These are phyloP conservation scores for Nicotiana paniculata DNA, from an alignment of 257 asterid species.

Conservation along the genomic window DNA sequence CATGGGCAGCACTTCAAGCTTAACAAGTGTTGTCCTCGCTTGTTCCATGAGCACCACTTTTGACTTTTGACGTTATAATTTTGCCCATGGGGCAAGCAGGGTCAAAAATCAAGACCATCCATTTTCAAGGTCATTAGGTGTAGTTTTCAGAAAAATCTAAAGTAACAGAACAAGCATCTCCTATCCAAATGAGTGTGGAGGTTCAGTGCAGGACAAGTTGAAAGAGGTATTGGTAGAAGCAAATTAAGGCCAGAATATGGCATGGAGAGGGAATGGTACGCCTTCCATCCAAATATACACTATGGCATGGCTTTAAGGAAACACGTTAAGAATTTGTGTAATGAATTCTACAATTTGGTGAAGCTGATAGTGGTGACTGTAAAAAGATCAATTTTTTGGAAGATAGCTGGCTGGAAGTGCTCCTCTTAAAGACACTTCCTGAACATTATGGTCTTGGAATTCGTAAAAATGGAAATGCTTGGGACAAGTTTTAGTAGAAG, in stretches of 20 bases:
- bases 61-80: too few species aligned
- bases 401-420: neutral
- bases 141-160: too few species aligned
- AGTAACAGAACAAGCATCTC: neutral
- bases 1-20: too few species aligned
- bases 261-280: neutral
- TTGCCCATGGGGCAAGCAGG: too few species aligned
- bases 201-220: neutral
- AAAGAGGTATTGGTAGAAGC: neutral
- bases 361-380: neutral
- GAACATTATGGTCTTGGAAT: neutral
- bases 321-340: neutral
- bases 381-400: neutral
- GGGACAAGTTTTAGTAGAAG: too few species aligned
- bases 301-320: neutral
- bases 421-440: neutral
- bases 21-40: too few species aligned
- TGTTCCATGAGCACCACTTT: too few species aligned
- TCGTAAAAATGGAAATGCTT: neutral
- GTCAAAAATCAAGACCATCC: too few species aligned
- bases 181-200: neutral
- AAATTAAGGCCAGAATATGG: neutral
- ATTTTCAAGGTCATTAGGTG: too few species aligned
- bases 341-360: neutral
- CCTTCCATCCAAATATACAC: neutral